Conservation (phyloP, 2,329 filamentous ascomycete species). For the Teratosphaeria gauchensis region DNA sequence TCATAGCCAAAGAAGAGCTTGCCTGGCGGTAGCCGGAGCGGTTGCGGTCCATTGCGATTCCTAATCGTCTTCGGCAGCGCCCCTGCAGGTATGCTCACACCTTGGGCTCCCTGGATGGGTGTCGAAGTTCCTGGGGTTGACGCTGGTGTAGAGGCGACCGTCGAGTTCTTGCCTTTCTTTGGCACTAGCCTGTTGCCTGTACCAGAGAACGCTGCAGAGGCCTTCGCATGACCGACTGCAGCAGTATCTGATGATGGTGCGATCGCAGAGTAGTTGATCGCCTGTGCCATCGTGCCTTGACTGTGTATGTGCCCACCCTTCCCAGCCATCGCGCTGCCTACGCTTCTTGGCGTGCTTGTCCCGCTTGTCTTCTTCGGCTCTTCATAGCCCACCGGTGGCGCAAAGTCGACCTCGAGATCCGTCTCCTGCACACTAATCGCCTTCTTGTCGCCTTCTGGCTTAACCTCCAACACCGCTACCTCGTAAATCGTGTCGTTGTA, state of each 20-base stretch:
- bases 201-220: conserved; percentile 67
- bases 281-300: conserved; percentile 89
- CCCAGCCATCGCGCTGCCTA: conserved; percentile 41
- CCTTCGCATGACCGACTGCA: conserved; percentile 51
- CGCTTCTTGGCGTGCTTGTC: conserved; percentile 74
- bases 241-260: conserved; percentile 64
- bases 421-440: conserved; percentile 91
- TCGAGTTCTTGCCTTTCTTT: conserved; percentile 63
- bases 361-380: conserved; percentile 72
- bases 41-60: conserved; percentile 70
- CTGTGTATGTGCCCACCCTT: conserved; percentile 66
- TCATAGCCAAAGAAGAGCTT: conserved; percentile 97
- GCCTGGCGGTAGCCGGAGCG: conserved; percentile 71
- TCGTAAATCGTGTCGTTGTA: conserved; percentile 95
- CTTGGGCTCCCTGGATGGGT: conserved; percentile 52
- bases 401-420: conserved; percentile 93
- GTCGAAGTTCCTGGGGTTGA: conserved; percentile 29
- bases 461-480: conserved; percentile 87
- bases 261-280: conserved; percentile 93
- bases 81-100: conserved; percentile 36
- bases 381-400: conserved; percentile 84
- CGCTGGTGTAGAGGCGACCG: conserved; percentile 39
- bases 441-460: conserved; percentile 74
- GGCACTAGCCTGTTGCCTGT: conserved; percentile 72
- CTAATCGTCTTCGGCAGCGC: conserved; percentile 31